These are phyloP conservation scores for Amanita brunnescens DNA, from an alignment of 768 basidiomycete genomes.

Conservation along the genomic window DNA sequence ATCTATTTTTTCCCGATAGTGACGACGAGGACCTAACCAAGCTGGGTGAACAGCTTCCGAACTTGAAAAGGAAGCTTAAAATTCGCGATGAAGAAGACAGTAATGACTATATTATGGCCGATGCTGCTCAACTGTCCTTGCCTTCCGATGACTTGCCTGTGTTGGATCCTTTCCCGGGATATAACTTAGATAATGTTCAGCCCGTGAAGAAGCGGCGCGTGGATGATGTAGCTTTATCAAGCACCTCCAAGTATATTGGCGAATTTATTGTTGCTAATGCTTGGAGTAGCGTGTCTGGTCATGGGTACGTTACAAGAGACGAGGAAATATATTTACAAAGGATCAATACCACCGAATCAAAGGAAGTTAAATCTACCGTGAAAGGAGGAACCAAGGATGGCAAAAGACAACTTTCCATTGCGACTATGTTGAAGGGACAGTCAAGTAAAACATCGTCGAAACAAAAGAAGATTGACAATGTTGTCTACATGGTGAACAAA, in stretches of 20 bases:
- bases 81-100: conserved; percentile 10
- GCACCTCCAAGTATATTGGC: conserved; percentile 47
- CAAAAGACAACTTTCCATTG: conserved; percentile 60
- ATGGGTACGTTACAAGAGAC: conserved; percentile 56
- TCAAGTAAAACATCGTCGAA: conserved; percentile 32
- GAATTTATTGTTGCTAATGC: conserved; percentile 63
- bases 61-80: conserved; percentile 13
- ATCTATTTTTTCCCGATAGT: conserved; percentile 27
- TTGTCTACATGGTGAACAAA: conserved; percentile 57
- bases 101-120: conserved; percentile 6
- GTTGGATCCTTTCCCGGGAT: not conserved
- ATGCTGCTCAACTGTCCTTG: not conserved
- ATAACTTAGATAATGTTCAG: not conserved
- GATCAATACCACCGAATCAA: conserved; percentile 34
- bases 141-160: not conserved
- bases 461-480: conserved; percentile 51
- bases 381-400: conserved; percentile 30
- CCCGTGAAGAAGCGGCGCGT: not conserved
- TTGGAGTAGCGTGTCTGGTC: conserved; percentile 72
- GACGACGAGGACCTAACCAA: conserved; percentile 21
- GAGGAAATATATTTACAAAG: conserved; percentile 54
- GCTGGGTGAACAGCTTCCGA: conserved; percentile 3
- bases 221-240: not conserved
- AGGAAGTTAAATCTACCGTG: conserved; percentile 22
- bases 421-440: conserved; percentile 56